A percentile compares a stretch with the other conserved stretches of the same genome.
These are phyloP conservation scores for Kappamyces sp. DNA, from an alignment of 192 early-diverging fungal genomes.

Conservation along the genomic window DNA sequence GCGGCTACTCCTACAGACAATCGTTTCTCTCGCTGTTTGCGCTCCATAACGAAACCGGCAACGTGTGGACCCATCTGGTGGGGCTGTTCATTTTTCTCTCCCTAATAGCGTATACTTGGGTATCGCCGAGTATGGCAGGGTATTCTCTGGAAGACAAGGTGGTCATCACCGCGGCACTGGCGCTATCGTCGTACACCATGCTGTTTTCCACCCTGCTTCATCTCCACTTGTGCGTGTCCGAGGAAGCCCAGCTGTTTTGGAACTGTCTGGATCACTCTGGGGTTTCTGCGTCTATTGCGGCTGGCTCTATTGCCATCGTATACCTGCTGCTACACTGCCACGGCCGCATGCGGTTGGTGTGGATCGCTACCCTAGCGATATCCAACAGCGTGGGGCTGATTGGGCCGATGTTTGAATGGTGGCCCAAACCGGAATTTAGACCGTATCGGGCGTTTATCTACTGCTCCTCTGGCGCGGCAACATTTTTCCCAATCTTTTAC, in stretches of 20 bases:
- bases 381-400: conserved; percentile 16
- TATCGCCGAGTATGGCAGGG: neutral
- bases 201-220: conserved; percentile 20
- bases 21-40: conserved; percentile 26
- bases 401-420: conserved; percentile 16
- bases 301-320: neutral
- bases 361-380: conserved; percentile 11
- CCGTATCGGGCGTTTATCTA: conserved; percentile 1
- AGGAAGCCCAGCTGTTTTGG: conserved; percentile 19
- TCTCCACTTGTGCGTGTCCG: conserved; percentile 25
- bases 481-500: conserved; percentile 10
- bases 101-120: conserved; percentile 2
- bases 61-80: conserved; percentile 26
- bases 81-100: conserved; percentile 13
- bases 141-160: neutral
- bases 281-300: conserved; percentile 18
- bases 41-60: conserved; percentile 31
- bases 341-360: conserved; percentile 3
- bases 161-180: conserved; percentile 5
- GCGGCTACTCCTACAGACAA: conserved; percentile 18
- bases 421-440: neutral
- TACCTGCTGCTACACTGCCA: conserved; percentile 20
- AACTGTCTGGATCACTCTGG: conserved; percentile 30
- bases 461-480: neutral
- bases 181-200: neutral